Evolutionary conservation across 495 filamentous ascomycete species (phyloP), one percentile per base, ranked within the genome.

Genomic region (Tuber magnatum): DNA sequence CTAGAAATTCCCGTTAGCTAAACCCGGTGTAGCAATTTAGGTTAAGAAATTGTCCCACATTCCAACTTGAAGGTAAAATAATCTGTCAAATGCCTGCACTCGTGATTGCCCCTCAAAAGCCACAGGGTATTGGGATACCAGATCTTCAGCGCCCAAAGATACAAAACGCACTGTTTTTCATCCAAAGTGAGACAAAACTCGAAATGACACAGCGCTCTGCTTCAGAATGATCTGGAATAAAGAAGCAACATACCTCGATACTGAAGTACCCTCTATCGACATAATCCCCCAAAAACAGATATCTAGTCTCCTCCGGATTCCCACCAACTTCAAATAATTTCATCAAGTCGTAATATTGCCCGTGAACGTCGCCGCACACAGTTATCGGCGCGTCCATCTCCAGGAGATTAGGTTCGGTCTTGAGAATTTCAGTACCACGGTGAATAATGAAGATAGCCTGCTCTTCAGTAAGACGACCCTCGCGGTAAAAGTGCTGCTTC

Each of bases 41-140:
- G 69, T 35, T 42, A 41, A 56, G 28, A 14, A 18, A 28, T 56
- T 38, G 48, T 74, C 81, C 70, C 61, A 83, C 95, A 99, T 85
- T 99, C 95, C 73, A 99, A 88, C 87, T 98, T 97, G 87, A 99
- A 99, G 71, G 95, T 99, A 86, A 99, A 99, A 87, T 99, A 99
- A 83, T 99, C 95, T 40, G 95, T 99, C 87, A 99, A 87, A 86
- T 99, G 95, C 82, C 95, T 90, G 84, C 95, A 99, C 86, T 99
- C 95, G 85, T 99, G 95, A 83, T 99, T 99, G 79, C 95, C 95
- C 75, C 95, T 91, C 78, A 99, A 89, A 81, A 99, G 86, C 95
- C 95, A 99, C 70, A 99, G 91, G 5, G 93, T 94, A 82, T 97
- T 93, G 18, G 95, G 95, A 82, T 99, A 98, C 91, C 97, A 97